A percentile compares a stretch with the other conserved stretches of the same genome.
Evolutionary conservation across 2,329 filamentous ascomycete species (phyloP).

Genomic region (Bipolaris victoriae): DNA sequence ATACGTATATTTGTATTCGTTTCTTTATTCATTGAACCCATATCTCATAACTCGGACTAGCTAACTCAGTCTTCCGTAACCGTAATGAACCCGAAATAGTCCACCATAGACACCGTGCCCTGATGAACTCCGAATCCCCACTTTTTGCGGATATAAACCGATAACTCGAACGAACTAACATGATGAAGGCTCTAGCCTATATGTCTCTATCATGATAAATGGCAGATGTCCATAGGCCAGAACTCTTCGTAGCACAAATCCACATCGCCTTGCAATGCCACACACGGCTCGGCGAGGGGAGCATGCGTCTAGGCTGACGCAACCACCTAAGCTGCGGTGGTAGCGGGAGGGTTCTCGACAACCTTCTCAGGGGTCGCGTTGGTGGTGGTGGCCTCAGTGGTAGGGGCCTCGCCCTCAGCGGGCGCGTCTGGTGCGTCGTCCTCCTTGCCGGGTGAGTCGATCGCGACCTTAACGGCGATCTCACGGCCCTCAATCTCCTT

Average conservation of each 20-base stretch:
- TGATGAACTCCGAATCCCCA: constrained; percentile 39
- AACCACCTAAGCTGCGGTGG: constrained; percentile 43
- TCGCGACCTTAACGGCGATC: constrained; percentile 99
- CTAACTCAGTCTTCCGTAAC: constrained; percentile 32
- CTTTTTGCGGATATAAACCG: constrained; percentile 39
- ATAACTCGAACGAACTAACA: constrained; percentile 39
- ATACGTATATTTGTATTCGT: constrained; percentile 2
- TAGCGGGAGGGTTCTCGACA: constrained; percentile 33
- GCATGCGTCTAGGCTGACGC: constrained; percentile 27
- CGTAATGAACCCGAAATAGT: constrained; percentile 28
- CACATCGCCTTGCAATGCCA: constrained; percentile 33
- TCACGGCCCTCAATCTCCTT: constrained; percentile 99
- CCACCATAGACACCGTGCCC: constrained; percentile 39
- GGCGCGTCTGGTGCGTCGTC: constrained; percentile 69
- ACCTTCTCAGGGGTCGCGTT: constrained; percentile 26
- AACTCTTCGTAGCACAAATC: constrained; percentile 30
- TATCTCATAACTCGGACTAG: constrained; percentile 28
- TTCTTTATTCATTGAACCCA: constrained; percentile 17
- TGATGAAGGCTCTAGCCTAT: constrained; percentile 33
- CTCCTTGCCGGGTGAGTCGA: constrained; percentile 99
- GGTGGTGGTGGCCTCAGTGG: constrained; percentile 33
- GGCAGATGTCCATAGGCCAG: constrained; percentile 37
- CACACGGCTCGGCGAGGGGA: constrained; percentile 21
- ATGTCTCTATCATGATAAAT: constrained; percentile 41
- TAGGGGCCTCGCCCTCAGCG: constrained; percentile 50